Conservation (phyloP, 768 basidiomycete genomes). For the Suillus variegatus region DNA sequence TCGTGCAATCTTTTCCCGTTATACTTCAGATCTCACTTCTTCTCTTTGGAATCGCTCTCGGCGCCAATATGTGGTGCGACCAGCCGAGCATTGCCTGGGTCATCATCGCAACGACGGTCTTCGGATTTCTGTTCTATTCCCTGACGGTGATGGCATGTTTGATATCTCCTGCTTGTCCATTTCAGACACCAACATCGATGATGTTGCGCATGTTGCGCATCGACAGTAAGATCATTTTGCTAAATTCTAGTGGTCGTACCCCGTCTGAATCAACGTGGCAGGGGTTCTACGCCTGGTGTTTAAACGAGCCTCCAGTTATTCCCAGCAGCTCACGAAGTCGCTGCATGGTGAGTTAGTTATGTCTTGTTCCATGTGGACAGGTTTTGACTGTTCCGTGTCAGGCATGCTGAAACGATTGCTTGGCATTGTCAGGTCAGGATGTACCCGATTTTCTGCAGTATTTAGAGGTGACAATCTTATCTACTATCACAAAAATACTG, state of each 20-base stretch:
- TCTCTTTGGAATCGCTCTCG: constrained; percentile 14
- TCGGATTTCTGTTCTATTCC: not conserved
- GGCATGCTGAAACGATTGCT: not conserved
- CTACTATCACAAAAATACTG: not conserved
- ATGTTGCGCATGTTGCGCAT: not conserved
- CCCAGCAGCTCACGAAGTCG: not conserved
- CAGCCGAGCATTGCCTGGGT: constrained; percentile 1
- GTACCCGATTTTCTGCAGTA: not conserved
- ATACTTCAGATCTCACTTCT: constrained; percentile 15
- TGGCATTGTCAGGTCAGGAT: not conserved
- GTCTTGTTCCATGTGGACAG: not conserved
- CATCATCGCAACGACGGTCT: not conserved
- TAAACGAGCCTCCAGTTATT: not conserved
- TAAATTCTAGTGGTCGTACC: not conserved
- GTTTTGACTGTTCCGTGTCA: not conserved
- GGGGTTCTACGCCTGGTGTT: not conserved
- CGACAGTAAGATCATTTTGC: not conserved
- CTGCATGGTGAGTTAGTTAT: not conserved
- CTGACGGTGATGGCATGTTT: constrained; percentile 5
- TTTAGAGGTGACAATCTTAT: not conserved
- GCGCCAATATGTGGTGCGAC: not conserved
- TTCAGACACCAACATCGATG: constrained; percentile 7
- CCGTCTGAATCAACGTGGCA: not conserved
- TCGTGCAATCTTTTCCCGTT: constrained; percentile 12
- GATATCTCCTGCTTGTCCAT: not conserved